These are phyloP conservation scores for Coniella lustricola DNA, from an alignment of 2,329 filamentous ascomycete genomes.

Conservation along the genomic window DNA sequence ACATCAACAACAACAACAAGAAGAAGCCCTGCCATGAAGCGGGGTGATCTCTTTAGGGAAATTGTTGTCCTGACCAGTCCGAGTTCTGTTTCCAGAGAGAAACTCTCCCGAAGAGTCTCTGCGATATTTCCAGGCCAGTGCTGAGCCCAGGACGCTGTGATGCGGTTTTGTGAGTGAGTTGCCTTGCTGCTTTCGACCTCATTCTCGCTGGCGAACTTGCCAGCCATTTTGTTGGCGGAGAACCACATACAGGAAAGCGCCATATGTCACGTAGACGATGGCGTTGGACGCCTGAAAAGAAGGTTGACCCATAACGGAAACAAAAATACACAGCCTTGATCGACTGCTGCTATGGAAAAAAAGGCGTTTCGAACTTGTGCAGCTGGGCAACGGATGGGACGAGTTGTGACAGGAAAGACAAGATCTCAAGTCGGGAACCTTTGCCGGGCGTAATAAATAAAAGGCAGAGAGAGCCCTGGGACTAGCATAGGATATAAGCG, in stretches of 20 bases:
- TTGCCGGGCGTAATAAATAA: background rate
- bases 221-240: background rate
- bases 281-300: constrained; percentile 74
- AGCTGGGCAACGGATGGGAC: background rate
- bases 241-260: constrained; percentile 58
- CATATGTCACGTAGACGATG: constrained; percentile 76
- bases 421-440: background rate
- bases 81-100: constrained; percentile 70
- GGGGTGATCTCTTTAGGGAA: background rate
- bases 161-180: background rate
- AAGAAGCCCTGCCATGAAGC: background rate
- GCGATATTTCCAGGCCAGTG: constrained; percentile 50
- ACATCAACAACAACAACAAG: too few species aligned
- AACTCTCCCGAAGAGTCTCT: constrained; percentile 64
- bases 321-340: too few species aligned
- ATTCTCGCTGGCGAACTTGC: background rate
- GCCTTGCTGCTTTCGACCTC: background rate
- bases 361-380: too few species aligned
- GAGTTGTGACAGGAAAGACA: background rate
- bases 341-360: too few species aligned
- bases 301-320: constrained; percentile 65
- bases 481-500: too few species aligned
- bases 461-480: too few species aligned
- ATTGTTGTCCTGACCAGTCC: constrained; percentile 59
- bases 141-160: constrained; percentile 55